Base-by-base conservation (phyloP, 805 yeast genomes). In the Peterozyma toletana region DNA sequence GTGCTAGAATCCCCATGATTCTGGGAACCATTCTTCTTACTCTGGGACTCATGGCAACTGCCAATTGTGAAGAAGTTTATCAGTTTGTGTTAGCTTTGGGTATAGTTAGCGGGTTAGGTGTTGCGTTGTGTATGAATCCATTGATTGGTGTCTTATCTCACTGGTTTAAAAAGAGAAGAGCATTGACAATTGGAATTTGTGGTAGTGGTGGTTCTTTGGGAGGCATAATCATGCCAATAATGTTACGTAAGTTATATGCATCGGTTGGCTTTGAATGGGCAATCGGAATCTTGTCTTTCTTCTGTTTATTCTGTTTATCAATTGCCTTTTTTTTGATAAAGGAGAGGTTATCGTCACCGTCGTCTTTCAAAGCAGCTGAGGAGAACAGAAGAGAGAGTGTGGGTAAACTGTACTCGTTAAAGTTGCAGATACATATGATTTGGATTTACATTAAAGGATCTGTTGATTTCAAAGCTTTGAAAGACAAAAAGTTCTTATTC, bases 141-240 rank as follows among this genome's bases (percentile, higher is more conserved):
- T 56, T 73, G 54, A 56, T 70, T 11, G 69, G 73, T 3, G 71
- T 67, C 21, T 59, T 70, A n/a, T 62, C 70, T 38, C 75, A 71
- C 46, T 70, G 73, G 73, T 70, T 69, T 49, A 55, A 55, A 45
- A 54, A 54, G 38, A 69, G 66, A 50, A 55, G 75, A 47, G 76
- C 74, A 1, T 56, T 54, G 45, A 70, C 66, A 18, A 47, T 51
- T 33, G 58, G 57, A 5, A 41, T 49, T 10, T 53, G 55, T 10
- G 47, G 64, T 50, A 60, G 78, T 9, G 88, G 87, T 2, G 86
- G 86, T 1, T 76, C 84, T 3, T 58, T 78, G 6, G 88, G 87
- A 1, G 89, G 88, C 3, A 66, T 80, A 10, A 53, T 79, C 4
- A 75, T 77, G 54, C 86, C 88, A 1, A 58, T 80, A 34, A 59